Conservation (phyloP, 306 rosid genomes). For the Cicer chorassanicum region DNA sequence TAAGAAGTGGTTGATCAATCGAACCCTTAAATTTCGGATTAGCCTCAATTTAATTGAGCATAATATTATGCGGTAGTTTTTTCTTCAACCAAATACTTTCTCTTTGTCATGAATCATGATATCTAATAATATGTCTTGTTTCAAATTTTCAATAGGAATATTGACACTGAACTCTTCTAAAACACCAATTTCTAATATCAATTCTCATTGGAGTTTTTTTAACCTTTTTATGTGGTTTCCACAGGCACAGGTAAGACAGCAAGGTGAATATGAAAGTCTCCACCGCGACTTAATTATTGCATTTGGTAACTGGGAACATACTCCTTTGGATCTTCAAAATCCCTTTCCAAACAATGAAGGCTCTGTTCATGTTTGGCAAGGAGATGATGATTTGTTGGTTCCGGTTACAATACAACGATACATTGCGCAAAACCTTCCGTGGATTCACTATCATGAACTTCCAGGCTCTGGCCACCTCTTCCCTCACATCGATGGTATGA, state of each 20-base stretch:
- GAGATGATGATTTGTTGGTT: constrained; percentile 71
- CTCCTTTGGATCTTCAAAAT: constrained; percentile 72
- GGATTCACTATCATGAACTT: constrained; percentile 86
- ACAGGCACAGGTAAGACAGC: constrained; percentile 67
- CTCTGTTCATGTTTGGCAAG: constrained; percentile 87
- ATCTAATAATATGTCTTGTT: background rate
- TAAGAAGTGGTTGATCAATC: constrained; percentile 20
- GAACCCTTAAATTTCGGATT: constrained; percentile 12
- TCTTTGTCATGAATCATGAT: background rate
- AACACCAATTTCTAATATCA: constrained; percentile 14
- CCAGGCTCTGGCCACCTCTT: constrained; percentile 79
- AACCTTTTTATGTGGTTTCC: constrained; percentile 41
- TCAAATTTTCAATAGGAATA: background rate
- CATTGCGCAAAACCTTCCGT: constrained; percentile 70
- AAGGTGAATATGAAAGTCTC: constrained; percentile 68
- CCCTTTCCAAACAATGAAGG: constrained; percentile 78
- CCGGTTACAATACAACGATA: constrained; percentile 62
- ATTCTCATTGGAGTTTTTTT: background rate
- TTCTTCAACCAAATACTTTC: constrained; percentile 10
- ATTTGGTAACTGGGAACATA: constrained; percentile 83
- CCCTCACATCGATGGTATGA: constrained; percentile 55
- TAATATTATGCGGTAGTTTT: constrained; percentile 17
- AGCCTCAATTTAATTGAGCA: constrained; percentile 7
- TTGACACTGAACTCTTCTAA: background rate
- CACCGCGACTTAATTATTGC: constrained; percentile 70